A percentile compares a stretch with the other conserved stretches of the same genome.
These are phyloP conservation scores for Lepraria neglecta DNA, from an alignment of 495 filamentous ascomycete genomes.

Conservation along the genomic window DNA sequence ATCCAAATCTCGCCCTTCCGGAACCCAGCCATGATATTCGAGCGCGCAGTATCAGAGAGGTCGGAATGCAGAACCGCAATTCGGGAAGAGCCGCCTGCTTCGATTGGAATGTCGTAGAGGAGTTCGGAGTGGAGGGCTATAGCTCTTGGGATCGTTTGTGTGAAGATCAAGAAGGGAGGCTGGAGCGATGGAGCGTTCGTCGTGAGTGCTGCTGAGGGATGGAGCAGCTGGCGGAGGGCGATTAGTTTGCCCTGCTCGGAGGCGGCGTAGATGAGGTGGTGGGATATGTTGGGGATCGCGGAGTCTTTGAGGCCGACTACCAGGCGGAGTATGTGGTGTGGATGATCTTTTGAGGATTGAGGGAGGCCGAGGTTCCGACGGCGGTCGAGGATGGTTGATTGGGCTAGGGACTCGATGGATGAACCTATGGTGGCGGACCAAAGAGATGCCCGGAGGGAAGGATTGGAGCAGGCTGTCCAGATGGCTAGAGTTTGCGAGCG, in stretches of 20 bases:
- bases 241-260: constrained; percentile 91
- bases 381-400: constrained; percentile 53
- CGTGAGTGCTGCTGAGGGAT: constrained; percentile 51
- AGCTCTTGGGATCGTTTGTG: constrained; percentile 86
- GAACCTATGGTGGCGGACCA: constrained; percentile 98
- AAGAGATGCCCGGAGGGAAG: constrained; percentile 62
- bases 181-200: constrained; percentile 55
- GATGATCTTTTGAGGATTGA: constrained; percentile 18
- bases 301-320: constrained; percentile 94
- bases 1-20: constrained; percentile 92
- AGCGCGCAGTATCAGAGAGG: constrained; percentile 67
- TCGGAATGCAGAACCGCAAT: constrained; percentile 88
- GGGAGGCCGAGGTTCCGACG: constrained; percentile 27
- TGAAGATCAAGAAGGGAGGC: constrained; percentile 89
- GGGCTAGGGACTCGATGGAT: constrained; percentile 72
- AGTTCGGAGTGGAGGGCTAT: constrained; percentile 81
- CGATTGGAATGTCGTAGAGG: constrained; percentile 85
- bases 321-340: constrained; percentile 60
- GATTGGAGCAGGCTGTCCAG: constrained; percentile 68
- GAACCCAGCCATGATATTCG: constrained; percentile 79
- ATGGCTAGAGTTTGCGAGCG: constrained; percentile 81
- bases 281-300: constrained; percentile 81
- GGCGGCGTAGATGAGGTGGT: constrained; percentile 83
- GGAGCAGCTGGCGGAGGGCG: constrained; percentile 85
- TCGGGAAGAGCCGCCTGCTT: constrained; percentile 77